phyloP scores from a whole-genome alignment of 2,329 filamentous ascomycete genomes.

The Graphium sp. region DNA sequence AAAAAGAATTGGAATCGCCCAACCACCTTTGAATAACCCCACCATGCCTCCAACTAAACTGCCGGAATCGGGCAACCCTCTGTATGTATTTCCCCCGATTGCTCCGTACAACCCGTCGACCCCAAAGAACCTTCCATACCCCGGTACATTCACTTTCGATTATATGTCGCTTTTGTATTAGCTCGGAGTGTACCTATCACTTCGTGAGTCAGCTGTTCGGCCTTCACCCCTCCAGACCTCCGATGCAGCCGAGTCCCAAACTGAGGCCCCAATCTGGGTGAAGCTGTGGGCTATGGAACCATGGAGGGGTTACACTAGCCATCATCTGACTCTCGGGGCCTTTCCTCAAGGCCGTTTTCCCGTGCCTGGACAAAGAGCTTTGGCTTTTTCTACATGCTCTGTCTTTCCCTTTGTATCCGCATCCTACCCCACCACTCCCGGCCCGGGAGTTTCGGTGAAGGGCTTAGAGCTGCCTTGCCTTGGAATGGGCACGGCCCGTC shows the following conservation, averaged over 20 bases:
- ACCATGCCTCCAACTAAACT: slow-evolving; percentile 26
- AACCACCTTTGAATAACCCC: slow-evolving; percentile 6
- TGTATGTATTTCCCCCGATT: slow-evolving; percentile 17
- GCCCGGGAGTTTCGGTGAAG: neutral
- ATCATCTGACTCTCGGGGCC: too few relatives aligned
- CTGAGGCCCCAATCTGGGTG: too few relatives aligned
- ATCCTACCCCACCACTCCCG: neutral
- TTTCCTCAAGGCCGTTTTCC: too few relatives aligned
- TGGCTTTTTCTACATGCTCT: too few relatives aligned
- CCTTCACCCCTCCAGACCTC: neutral
- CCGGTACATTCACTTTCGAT: neutral
- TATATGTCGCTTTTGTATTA: neutral
- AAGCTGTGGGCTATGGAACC: too few relatives aligned
- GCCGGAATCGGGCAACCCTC: slow-evolving; percentile 27
- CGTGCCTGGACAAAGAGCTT: too few relatives aligned
- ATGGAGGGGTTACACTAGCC: too few relatives aligned
- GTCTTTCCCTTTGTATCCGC: neutral
- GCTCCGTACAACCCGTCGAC: neutral
- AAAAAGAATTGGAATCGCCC: too few relatives aligned
- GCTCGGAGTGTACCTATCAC: neutral
- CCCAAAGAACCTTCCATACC: neutral
- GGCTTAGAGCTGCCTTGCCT: too few relatives aligned
- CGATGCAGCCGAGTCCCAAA: too few relatives aligned
- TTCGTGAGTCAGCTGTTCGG: neutral
- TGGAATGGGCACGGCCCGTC: neutral